Evolutionary conservation across 2,329 filamentous ascomycete species (phyloP).

Genomic region (Hypoxylon sp.): DNA sequence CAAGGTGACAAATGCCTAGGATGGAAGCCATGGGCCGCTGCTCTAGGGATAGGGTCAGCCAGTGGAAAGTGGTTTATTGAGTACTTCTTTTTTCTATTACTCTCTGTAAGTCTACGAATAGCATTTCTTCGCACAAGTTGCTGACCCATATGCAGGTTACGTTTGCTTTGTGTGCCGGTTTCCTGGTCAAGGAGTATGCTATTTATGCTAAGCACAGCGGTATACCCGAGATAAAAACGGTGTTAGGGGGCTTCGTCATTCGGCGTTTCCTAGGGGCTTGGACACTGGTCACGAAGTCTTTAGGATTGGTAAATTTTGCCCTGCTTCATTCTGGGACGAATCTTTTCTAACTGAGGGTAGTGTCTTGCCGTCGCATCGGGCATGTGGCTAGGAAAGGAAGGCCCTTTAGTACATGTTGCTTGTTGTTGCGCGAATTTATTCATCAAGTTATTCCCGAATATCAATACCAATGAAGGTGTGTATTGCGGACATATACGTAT

Average conservation of each 20-base stretch:
- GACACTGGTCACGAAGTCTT: conserved; percentile 90
- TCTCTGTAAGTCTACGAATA: conserved; percentile 74
- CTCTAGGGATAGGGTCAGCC: conserved; percentile 75
- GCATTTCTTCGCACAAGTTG: neutral
- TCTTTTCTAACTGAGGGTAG: conserved; percentile 61
- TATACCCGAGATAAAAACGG: conserved; percentile 97
- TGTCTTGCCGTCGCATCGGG: conserved; percentile 93
- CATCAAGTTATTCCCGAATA: conserved; percentile 86
- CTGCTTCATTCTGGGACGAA: neutral
- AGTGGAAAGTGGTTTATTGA: conserved; percentile 85
- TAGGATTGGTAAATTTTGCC: conserved; percentile 77
- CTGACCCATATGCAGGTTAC: conserved; percentile 67
- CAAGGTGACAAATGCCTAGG: conserved; percentile 85
- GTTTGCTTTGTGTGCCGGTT: conserved; percentile 82
- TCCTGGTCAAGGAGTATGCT: conserved; percentile 87
- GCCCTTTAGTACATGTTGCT: conserved; percentile 93
- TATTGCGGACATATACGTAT: neutral
- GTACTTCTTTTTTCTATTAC: conserved; percentile 88
- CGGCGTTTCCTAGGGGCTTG: conserved; percentile 86
- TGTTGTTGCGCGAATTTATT: conserved; percentile 97
- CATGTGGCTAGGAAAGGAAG: conserved; percentile 97
- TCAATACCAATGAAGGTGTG: conserved; percentile 88
- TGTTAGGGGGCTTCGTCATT: conserved; percentile 94
- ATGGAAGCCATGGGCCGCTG: conserved; percentile 88
- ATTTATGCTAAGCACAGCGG: conserved; percentile 93